Evolutionary conservation across 2,329 filamentous ascomycete genomes (phyloP).

Genomic region (Fusarium sp.): DNA sequence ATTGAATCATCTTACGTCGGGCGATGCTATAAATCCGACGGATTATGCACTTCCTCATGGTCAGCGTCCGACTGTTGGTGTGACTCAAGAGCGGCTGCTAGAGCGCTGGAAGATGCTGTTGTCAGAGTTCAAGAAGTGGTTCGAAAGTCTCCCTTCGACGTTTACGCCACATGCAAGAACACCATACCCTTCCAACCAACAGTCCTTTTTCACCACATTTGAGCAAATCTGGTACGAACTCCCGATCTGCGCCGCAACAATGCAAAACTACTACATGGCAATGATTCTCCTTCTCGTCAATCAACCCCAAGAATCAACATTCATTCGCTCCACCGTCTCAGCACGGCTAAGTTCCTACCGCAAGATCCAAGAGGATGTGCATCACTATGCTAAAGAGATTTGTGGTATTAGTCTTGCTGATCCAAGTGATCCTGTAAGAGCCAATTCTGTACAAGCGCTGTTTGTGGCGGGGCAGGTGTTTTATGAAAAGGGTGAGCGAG

Average conservation of each 20-base stretch:
- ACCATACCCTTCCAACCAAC: background rate
- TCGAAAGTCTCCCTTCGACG: constrained; percentile 26
- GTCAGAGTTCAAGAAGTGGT: constrained; percentile 35
- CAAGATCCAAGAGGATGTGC: constrained; percentile 26
- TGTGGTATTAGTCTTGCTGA: constrained; percentile 39
- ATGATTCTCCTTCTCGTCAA: constrained; percentile 71
- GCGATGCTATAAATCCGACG: constrained; percentile 57
- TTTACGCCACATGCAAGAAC: constrained; percentile 34
- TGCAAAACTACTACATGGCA: constrained; percentile 74
- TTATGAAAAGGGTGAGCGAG: constrained; percentile 63
- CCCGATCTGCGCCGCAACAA: constrained; percentile 72
- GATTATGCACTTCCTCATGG: constrained; percentile 45
- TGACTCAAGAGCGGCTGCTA: constrained; percentile 36
- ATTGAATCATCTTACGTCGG: constrained; percentile 71
- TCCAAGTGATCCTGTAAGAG: constrained; percentile 29
- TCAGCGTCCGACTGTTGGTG: constrained; percentile 30
- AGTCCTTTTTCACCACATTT: too few relatives aligned
- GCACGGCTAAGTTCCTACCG: constrained; percentile 37
- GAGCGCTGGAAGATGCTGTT: constrained; percentile 35
- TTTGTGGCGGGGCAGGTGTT: constrained; percentile 44
- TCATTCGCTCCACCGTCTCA: constrained; percentile 39
- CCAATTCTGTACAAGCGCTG: constrained; percentile 37
- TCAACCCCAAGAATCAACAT: constrained; percentile 40
- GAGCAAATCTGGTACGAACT: constrained; percentile 70
- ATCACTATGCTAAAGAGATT: constrained; percentile 35